phyloP scores from a whole-genome alignment of 2,329 filamentous ascomycete genomes.

The Verticillium zaregamsianum region DNA sequence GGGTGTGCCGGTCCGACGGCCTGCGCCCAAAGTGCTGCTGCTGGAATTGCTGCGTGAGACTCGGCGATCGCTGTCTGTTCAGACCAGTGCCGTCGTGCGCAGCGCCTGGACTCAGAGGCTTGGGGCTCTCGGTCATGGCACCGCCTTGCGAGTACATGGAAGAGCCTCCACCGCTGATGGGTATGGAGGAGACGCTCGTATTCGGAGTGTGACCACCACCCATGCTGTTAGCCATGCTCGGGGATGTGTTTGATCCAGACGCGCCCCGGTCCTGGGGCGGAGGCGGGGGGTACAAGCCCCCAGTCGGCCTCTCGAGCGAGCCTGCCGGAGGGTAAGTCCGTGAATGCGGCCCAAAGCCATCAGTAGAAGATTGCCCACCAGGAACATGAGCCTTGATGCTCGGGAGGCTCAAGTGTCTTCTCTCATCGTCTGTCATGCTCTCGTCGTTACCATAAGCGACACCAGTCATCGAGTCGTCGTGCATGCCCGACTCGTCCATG shows the following conservation, averaged over 20 bases:
- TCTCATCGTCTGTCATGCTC: constrained; percentile 56
- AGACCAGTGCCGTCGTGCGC: constrained; percentile 46
- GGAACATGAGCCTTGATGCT: constrained; percentile 70
- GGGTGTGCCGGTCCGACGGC: constrained; percentile 49
- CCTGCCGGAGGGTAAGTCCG: constrained; percentile 77
- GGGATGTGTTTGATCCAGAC: constrained; percentile 51
- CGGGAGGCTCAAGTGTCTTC: constrained; percentile 65
- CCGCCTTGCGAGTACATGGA: constrained; percentile 64
- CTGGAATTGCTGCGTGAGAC: constrained; percentile 59
- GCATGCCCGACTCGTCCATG: constrained; percentile 45
- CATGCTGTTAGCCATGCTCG: constrained; percentile 39
- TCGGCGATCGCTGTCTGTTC: constrained; percentile 60
- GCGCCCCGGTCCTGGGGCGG: constrained; percentile 27
- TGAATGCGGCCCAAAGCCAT: constrained; percentile 56
- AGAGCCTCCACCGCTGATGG: constrained; percentile 40
- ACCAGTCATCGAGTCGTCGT: constrained; percentile 52
- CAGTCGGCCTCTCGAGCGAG: constrained; percentile 39
- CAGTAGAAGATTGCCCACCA: constrained; percentile 37
- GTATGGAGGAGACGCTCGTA: constrained; percentile 45
- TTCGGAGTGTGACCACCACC: constrained; percentile 39
- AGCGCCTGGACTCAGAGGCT: constrained; percentile 68
- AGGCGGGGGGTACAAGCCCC: constrained; percentile 60
- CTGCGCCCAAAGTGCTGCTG: constrained; percentile 60
- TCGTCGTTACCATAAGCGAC: constrained; percentile 32
- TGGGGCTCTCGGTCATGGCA: constrained; percentile 81